Percentiles rank a stretch among this genome's conserved stretches.
Evolutionary conservation across 2,329 filamentous ascomycete genomes (phyloP).

Genomic region (Ploettnerulaceae sp.): DNA sequence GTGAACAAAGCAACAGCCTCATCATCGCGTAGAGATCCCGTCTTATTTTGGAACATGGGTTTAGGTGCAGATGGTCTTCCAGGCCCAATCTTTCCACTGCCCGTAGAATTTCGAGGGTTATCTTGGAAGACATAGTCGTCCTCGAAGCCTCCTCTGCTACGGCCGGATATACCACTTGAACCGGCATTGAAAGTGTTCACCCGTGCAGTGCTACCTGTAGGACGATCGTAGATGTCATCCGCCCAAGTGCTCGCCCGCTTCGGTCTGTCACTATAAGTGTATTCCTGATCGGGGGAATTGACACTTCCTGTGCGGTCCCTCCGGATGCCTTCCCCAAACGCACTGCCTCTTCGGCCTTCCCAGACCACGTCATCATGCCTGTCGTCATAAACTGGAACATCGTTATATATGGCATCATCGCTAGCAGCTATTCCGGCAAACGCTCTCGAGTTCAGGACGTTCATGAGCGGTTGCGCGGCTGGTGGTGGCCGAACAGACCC

Average conservation of each 20-base stretch:
- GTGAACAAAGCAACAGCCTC: conserved; percentile 89
- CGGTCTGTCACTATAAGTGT: conserved; percentile 51
- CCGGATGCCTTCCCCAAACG: conserved; percentile 62
- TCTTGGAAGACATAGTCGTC: conserved; percentile 54
- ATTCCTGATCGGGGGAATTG: conserved; percentile 40
- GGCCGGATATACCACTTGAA: conserved; percentile 18
- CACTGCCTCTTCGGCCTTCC: conserved; percentile 68
- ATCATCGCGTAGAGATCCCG: conserved; percentile 57
- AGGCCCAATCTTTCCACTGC: conserved; percentile 48
- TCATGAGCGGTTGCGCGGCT: conserved; percentile 78
- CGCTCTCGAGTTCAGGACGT: conserved; percentile 75
- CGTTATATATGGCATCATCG: conserved; percentile 81
- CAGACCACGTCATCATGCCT: conserved; percentile 77
- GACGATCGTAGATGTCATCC: conserved; percentile 68
- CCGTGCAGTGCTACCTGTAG: conserved; percentile 31
- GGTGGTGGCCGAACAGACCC: conserved; percentile 74
- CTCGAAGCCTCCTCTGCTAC: conserved; percentile 40
- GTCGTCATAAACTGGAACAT: conserved; percentile 84
- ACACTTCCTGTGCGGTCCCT: conserved; percentile 43
- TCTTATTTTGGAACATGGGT: conserved; percentile 67
- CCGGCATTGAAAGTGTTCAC: conserved; percentile 21
- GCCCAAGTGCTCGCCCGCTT: conserved; percentile 66
- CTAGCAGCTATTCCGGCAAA: conserved; percentile 62
- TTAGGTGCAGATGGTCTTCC: conserved; percentile 83
- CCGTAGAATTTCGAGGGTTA: conserved; percentile 34